Evolutionary conservation across 345 rosid genomes (phyloP).

Genomic region (Hevea brasiliensis): DNA sequence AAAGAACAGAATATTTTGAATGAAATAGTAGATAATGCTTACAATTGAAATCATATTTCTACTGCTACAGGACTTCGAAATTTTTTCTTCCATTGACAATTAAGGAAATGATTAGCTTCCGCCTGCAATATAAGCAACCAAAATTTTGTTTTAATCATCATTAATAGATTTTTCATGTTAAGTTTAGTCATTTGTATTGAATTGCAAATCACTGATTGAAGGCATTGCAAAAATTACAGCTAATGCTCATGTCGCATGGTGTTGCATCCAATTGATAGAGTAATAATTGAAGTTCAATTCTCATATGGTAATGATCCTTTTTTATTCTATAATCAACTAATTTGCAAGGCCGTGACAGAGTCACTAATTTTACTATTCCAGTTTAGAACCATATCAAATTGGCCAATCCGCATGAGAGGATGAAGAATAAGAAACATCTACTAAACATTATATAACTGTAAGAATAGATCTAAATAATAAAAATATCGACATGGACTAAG

Average conservation of each 20-base stretch:
- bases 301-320: background rate
- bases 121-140: background rate
- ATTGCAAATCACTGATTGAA: background rate
- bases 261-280: background rate
- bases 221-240: background rate
- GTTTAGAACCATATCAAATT: background rate
- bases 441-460: too few species aligned
- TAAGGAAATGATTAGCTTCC: background rate
- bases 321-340: background rate
- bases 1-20: background rate
- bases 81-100: background rate
- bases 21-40: background rate
- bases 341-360: background rate
- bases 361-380: background rate
- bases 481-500: too few species aligned
- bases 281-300: background rate
- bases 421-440: too few species aligned
- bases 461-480: background rate
- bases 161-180: background rate
- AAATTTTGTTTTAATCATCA: background rate
- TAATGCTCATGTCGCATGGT: too few species aligned
- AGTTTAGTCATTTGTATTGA: background rate
- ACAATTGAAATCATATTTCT: background rate
- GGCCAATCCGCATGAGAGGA: too few species aligned
- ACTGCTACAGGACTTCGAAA: background rate